phyloP scores from a whole-genome alignment of 495 filamentous ascomycete genomes.

The Penicillium riverlandense region DNA sequence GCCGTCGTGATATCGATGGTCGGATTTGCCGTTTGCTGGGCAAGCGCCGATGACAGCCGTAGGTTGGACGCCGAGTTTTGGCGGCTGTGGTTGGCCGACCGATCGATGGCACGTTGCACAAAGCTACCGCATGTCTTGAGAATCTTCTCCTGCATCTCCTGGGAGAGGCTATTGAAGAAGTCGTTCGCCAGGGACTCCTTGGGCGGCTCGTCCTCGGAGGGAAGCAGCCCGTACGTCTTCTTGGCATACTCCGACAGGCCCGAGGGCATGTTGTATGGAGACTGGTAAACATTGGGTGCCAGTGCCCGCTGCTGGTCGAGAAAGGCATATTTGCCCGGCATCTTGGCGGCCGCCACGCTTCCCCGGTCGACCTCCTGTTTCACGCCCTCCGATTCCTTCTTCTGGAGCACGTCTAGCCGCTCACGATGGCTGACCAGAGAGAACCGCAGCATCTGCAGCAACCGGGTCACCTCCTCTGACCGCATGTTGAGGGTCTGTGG shows the following conservation, averaged over 20 bases:
- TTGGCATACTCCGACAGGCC: conserved; percentile 40
- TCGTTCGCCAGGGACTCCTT: conserved; percentile 39
- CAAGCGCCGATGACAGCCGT: conserved; percentile 34
- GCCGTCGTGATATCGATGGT: conserved; percentile 44
- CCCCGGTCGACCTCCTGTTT: conserved; percentile 30
- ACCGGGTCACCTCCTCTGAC: conserved; percentile 39
- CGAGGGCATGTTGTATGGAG: conserved; percentile 43
- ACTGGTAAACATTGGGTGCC: conserved; percentile 39
- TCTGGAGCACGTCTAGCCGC: conserved; percentile 38
- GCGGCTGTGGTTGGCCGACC: conserved; percentile 37
- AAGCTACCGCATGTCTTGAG: conserved; percentile 42
- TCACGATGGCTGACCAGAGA: conserved; percentile 41
- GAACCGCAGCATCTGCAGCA: conserved; percentile 43
- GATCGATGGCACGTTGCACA: conserved; percentile 37
- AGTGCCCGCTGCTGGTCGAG: conserved; percentile 36
- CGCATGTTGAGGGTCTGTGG: conserved; percentile 42
- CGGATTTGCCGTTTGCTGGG: conserved; percentile 39
- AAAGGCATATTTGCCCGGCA: conserved; percentile 39
- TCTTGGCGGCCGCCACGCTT: conserved; percentile 25
- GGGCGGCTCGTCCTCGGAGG: conserved; percentile 29
- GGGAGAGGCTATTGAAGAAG: conserved; percentile 35
- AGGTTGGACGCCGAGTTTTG: conserved; percentile 36
- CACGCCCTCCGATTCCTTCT: conserved; percentile 33
- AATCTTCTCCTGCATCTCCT: conserved; percentile 35
- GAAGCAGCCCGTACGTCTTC: conserved; percentile 31